Evolutionary conservation across 306 rosid species (phyloP).

Genomic region (Prunus salicina): DNA sequence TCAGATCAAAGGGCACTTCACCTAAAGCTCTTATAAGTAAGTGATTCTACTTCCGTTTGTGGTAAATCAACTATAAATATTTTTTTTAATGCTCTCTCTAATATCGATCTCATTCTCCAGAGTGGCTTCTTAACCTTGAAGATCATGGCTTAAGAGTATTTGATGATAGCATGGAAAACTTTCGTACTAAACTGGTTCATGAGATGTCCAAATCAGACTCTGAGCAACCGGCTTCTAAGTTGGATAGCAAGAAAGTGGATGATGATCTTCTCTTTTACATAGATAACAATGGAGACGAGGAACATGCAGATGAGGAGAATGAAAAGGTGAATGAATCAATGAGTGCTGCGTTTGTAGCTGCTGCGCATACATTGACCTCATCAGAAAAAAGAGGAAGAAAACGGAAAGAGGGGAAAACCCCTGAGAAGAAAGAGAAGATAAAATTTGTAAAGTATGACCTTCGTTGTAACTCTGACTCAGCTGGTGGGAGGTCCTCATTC

Average conservation of each 20-base stretch:
- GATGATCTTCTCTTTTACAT: constrained; percentile 54
- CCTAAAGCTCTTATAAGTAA: constrained; percentile 58
- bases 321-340: constrained; percentile 28
- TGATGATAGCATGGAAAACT: constrained; percentile 41
- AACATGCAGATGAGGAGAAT: constrained; percentile 30
- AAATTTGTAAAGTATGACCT: constrained; percentile 57
- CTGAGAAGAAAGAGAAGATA: constrained; percentile 30
- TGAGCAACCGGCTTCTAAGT: constrained; percentile 24
- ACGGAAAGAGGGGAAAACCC: constrained; percentile 42
- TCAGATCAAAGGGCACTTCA: constrained; percentile 40
- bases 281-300: constrained; percentile 49
- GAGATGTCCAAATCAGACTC: constrained; percentile 28
- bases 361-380: constrained; percentile 49
- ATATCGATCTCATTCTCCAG: constrained; percentile 35
- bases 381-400: constrained; percentile 38
- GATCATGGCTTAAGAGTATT: constrained; percentile 57
- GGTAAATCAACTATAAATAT: neutral
- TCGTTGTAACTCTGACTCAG: constrained; percentile 15
- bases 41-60: constrained; percentile 5
- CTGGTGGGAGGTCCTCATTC: constrained; percentile 26
- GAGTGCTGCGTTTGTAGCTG: constrained; percentile 51
- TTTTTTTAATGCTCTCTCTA: neutral
- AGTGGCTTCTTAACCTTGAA: constrained; percentile 68
- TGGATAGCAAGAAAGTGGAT: constrained; percentile 30
- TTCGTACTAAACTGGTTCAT: constrained; percentile 32